Conservation (phyloP, 306 rosid genomes). For the Rosa multiflora region DNA sequence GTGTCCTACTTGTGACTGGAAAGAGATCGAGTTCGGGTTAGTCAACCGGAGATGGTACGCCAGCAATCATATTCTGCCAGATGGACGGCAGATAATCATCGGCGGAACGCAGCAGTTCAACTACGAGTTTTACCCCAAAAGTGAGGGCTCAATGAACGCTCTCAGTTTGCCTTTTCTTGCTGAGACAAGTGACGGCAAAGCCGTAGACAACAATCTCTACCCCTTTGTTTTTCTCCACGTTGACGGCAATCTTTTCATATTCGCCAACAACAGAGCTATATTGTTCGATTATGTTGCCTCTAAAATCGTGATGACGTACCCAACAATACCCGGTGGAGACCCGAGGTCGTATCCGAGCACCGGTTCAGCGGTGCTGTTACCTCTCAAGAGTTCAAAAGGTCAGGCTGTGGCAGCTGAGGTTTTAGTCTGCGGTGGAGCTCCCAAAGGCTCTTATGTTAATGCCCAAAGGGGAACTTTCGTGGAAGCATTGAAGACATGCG, state of each 20-base stretch:
- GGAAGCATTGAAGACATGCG: constrained; percentile 47
- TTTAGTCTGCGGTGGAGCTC: constrained; percentile 71
- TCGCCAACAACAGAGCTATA: constrained; percentile 34
- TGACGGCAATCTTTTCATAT: constrained; percentile 62
- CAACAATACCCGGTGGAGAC: constrained; percentile 39
- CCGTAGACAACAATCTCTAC: constrained; percentile 55
- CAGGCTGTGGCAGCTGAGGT: constrained; percentile 45
- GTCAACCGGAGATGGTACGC: constrained; percentile 45
- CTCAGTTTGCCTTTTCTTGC: constrained; percentile 34
- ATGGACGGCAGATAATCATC: constrained; percentile 50
- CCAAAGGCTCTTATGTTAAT: constrained; percentile 35
- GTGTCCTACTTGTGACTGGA: constrained; percentile 49
- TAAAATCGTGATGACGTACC: no score
- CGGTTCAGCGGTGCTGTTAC: constrained; percentile 67
- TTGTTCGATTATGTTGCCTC: no score
- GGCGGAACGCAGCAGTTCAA: constrained; percentile 56
- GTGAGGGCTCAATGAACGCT: background rate
- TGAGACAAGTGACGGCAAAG: constrained; percentile 32
- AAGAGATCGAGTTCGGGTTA: constrained; percentile 27
- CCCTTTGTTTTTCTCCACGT: constrained; percentile 59
- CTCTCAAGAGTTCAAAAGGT: constrained; percentile 35
- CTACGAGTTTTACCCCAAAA: constrained; percentile 11
- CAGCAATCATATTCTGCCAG: constrained; percentile 20
- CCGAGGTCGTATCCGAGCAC: constrained; percentile 70
- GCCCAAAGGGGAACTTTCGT: background rate